Base-by-base conservation (phyloP, 2,329 filamentous ascomycete species). In the Calonectria montana region DNA sequence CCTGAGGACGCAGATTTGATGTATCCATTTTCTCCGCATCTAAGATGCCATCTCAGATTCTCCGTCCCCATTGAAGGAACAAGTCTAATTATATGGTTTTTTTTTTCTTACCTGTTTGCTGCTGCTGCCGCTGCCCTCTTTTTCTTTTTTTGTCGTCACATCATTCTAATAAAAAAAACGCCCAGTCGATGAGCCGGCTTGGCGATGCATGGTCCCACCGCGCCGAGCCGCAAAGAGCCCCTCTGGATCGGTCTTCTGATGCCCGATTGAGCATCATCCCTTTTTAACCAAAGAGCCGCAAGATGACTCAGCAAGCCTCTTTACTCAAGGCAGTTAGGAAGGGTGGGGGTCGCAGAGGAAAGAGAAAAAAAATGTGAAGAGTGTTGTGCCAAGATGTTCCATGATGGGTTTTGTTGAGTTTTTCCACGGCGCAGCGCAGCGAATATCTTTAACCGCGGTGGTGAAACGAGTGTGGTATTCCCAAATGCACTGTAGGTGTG, bases 1-100 rank as follows among this genome's bases (percentile, higher is more conserved):
- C 35, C 53, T 37, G 18, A 31, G 25, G 25, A 25, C 48, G 25
- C 31, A 12, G 29, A 23, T 57, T 10, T 55, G 27, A 21, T 21
- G 53, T 57, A 57, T 57, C 53, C 53, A 57, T 57, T 21, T 57
- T 57, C 53, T 57, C 53, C 53, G 53, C 53, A 57, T 57, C 53
- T 57, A n/a, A 37, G 29, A 57, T 57, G 12, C n/a, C 48, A 18
- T 27, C 47, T 43, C 16, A 43, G 41, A 43, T 43, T 18, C 21
- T 27, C 18, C 15, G 27, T 55, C 29, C 31, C 53, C 53, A 21
- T 35, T 35, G 35, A 35, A 55, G 35, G 53, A 57, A 57, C 53
- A 57, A 57, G 53, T n/a, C 31, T 57, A 57, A 57, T 57, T 37
- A 57, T 57, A 57, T 57, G 53, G 53, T 57, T 57, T 37, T 57